Evolutionary conservation across 345 rosid genomes (phyloP).

Genomic region (Iberis pinnata): DNA sequence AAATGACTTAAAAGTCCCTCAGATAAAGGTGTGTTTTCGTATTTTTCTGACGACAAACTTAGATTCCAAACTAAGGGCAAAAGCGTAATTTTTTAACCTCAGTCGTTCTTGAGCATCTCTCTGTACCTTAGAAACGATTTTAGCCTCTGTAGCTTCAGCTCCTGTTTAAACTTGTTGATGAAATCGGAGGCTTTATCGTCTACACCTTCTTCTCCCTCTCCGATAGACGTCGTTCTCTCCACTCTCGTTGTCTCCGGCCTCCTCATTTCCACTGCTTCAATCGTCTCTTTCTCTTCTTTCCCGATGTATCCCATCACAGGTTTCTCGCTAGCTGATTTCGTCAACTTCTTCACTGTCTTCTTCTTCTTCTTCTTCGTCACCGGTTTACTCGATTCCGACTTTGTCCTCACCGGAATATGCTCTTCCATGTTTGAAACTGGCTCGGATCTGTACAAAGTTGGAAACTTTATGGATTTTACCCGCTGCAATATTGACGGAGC

Average conservation of each 20-base stretch:
- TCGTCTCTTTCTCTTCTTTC: constrained; percentile 21
- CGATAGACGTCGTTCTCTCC: constrained; percentile 27
- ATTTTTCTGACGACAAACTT: too few relatives aligned
- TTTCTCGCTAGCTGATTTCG: constrained; percentile 63
- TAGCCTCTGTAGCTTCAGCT: constrained; percentile 32
- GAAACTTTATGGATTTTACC: constrained; percentile 51
- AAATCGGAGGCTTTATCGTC: constrained; percentile 33
- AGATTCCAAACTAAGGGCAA: neutral
- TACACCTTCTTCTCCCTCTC: constrained; percentile 26
- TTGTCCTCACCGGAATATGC: constrained; percentile 36
- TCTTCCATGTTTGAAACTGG: constrained; percentile 19
- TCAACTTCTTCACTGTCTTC: constrained; percentile 39
- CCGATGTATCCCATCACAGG: neutral
- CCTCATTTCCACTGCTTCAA: constrained; percentile 27
- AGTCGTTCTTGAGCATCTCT: constrained; percentile 30
- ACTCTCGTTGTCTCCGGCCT: constrained; percentile 30
- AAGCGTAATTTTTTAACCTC: neutral
- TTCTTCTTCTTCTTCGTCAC: constrained; percentile 33
- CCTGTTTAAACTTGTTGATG: constrained; percentile 34
- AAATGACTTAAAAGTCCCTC: constrained; percentile 21
- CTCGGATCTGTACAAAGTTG: constrained; percentile 32
- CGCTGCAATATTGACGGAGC: constrained; percentile 52
- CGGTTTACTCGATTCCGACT: constrained; percentile 37
- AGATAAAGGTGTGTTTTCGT: neutral
- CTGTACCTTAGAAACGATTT: constrained; percentile 32